A percentile compares a stretch with the other conserved stretches of the same genome.
phyloP scores from a whole-genome alignment of 2,329 filamentous ascomycete genomes.

The Thielaviopsis punctulata region DNA sequence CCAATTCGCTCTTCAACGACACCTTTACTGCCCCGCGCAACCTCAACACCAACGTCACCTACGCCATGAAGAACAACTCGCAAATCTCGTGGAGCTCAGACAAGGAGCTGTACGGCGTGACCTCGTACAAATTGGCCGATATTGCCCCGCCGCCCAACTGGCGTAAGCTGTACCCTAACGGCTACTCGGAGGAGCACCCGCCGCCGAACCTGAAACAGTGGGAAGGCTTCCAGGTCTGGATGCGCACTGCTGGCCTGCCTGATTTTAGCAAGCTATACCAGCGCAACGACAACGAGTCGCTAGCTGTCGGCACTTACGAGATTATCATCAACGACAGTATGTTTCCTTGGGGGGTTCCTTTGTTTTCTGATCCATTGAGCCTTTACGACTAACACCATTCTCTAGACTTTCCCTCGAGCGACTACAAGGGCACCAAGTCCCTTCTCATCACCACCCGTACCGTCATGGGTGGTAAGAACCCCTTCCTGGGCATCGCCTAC shows the following conservation, averaged over 20 bases:
- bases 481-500: slow-evolving; percentile 92
- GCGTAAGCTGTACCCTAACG: slow-evolving; percentile 49
- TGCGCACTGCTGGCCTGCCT: slow-evolving; percentile 87
- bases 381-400: neutral
- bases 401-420: slow-evolving; percentile 60
- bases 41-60: slow-evolving; percentile 38
- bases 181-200: slow-evolving; percentile 46
- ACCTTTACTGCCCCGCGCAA: slow-evolving; percentile 53
- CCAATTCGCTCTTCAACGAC: slow-evolving; percentile 96
- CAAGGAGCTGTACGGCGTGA: slow-evolving; percentile 56
- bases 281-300: slow-evolving; percentile 54
- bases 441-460: slow-evolving; percentile 79
- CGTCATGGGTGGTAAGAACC: slow-evolving; percentile 87
- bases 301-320: slow-evolving; percentile 57
- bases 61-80: slow-evolving; percentile 55
- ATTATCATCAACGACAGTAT: slow-evolving; percentile 64
- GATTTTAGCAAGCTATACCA: slow-evolving; percentile 87
- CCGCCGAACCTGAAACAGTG: slow-evolving; percentile 58
- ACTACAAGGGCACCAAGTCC: slow-evolving; percentile 76
- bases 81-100: slow-evolving; percentile 82
- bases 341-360: slow-evolving; percentile 21
- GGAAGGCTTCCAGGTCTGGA: slow-evolving; percentile 93
- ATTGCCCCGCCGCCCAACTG: slow-evolving; percentile 81
- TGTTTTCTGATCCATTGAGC: neutral
- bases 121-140: slow-evolving; percentile 44